Percentiles rank a stretch among this genome's conserved stretches.
Conservation (phyloP, 1,284 basidiomycete species). For the Boletellus deceptivus region DNA sequence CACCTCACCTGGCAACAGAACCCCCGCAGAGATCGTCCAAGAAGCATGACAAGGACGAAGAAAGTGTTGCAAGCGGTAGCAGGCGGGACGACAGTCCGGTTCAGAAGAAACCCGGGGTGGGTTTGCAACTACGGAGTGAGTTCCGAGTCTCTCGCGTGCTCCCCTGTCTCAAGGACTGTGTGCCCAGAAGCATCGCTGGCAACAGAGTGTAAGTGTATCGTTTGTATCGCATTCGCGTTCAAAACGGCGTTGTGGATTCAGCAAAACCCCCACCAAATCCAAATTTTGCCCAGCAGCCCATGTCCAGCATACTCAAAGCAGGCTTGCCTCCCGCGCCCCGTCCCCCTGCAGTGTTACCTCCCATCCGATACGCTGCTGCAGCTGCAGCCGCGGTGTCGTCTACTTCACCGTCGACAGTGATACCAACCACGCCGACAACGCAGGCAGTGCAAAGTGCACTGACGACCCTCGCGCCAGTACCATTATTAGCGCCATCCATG, state of each 20-base stretch:
- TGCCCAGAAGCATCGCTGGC: constrained; percentile 46
- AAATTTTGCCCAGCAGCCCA: constrained; percentile 78
- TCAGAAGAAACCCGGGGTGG: constrained; percentile 66
- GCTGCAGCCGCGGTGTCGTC: constrained; percentile 79
- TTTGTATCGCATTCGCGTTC: constrained; percentile 23
- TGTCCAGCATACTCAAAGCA: constrained; percentile 77
- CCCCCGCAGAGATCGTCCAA: constrained; percentile 65
- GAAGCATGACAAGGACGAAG: constrained; percentile 80
- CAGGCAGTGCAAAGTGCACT: constrained; percentile 31
- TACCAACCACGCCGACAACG: constrained; percentile 38
- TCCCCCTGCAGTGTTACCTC: constrained; percentile 62
- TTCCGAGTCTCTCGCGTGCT: constrained; percentile 7
- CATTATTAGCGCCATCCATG: constrained; percentile 39
- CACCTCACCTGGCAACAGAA: constrained; percentile 40
- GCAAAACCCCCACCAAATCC: constrained; percentile 78
- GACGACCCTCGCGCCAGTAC: constrained; percentile 31
- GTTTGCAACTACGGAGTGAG: constrained; percentile 67
- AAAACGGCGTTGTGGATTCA: constrained; percentile 31
- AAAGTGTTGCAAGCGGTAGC: constrained; percentile 59
- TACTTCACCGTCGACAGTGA: constrained; percentile 22
- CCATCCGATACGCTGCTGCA: constrained; percentile 89
- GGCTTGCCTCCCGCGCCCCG: constrained; percentile 55
- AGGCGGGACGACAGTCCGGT: constrained; percentile 77
- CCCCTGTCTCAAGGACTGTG: constrained; percentile 4
- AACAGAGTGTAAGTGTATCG: constrained; percentile 43